phyloP scores from a whole-genome alignment of 208 protist species.

The Dictyostelium gargantuum region DNA sequence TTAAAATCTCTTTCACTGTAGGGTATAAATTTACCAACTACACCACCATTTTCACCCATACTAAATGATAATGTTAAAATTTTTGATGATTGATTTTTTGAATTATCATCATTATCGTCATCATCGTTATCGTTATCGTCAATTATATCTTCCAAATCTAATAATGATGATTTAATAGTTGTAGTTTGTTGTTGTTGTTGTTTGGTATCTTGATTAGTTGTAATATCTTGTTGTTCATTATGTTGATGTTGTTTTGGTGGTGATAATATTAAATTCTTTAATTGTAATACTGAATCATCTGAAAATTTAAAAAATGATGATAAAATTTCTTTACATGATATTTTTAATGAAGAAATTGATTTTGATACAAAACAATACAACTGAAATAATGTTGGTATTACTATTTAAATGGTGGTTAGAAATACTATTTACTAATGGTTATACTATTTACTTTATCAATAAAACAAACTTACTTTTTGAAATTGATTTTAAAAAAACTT shows the following conservation, averaged over 20 bases:
- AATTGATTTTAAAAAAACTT: not conserved
- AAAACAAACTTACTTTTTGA: not conserved
- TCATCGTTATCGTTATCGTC: not conserved
- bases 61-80: slow-evolving; percentile 16
- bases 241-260: no score
- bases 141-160: slow-evolving; percentile 39
- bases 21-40: slow-evolving; percentile 15
- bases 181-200: not conserved
- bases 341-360: slow-evolving; percentile 55
- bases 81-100: no score
- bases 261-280: slow-evolving; percentile 35
- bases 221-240: not conserved
- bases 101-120: not conserved
- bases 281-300: not conserved
- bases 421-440: not conserved
- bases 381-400: slow-evolving; percentile 51
- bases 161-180: slow-evolving; percentile 2
- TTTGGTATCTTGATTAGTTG: not conserved
- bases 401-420: no score
- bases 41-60: slow-evolving; percentile 50
- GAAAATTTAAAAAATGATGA: slow-evolving; percentile 64
- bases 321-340: slow-evolving; percentile 58
- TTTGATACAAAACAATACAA: slow-evolving; percentile 59
- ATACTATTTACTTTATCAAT: not conserved
- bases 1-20: slow-evolving; percentile 54